These are phyloP conservation scores for Echinochloa phyllopogon DNA, from an alignment of 176 grass and related monocot genomes.

Conservation along the genomic window DNA sequence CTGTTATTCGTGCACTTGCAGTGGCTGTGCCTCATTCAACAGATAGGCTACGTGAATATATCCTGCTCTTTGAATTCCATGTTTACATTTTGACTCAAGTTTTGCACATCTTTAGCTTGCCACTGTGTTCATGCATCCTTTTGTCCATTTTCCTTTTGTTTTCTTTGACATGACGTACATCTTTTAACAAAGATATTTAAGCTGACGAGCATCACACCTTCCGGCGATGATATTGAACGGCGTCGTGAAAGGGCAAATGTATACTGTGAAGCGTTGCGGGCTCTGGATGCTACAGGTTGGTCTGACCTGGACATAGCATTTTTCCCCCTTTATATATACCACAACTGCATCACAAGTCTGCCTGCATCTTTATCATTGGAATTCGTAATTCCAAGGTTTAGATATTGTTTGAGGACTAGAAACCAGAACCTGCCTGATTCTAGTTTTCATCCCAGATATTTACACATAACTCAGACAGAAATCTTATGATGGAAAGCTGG, in stretches of 20 bases:
- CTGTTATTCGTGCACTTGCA: slow-evolving; percentile 83
- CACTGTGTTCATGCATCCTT: slow-evolving; percentile 21
- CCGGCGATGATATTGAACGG: slow-evolving; percentile 56
- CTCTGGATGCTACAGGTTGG: slow-evolving; percentile 92
- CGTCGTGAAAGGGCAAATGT: slow-evolving; percentile 79
- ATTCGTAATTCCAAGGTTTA: neutral
- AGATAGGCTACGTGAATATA: slow-evolving; percentile 97
- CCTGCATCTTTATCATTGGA: slow-evolving; percentile 1
- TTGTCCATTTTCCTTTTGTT: slow-evolving; percentile 40
- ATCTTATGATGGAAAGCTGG: neutral
- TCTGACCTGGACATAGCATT: slow-evolving; percentile 23
- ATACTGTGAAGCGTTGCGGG: slow-evolving; percentile 92
- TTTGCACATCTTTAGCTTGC: slow-evolving; percentile 33
- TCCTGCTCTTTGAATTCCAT: slow-evolving; percentile 58
- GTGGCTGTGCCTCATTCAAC: slow-evolving; percentile 87
- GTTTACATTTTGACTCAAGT: slow-evolving; percentile 28
- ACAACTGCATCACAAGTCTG: neutral
- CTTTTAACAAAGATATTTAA: slow-evolving; percentile 94
- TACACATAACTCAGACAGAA: slow-evolving; percentile 4
- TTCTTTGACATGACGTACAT: slow-evolving; percentile 90
- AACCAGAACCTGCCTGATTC: neutral
- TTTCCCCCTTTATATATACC: slow-evolving; percentile 22
- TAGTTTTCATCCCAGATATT: slow-evolving; percentile 1
- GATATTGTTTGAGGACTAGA: slow-evolving; percentile 1
- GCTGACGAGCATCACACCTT: slow-evolving; percentile 58